These are phyloP conservation scores for Dactylonectria macrodidyma DNA, from an alignment of 2,329 filamentous ascomycete genomes.

Conservation along the genomic window DNA sequence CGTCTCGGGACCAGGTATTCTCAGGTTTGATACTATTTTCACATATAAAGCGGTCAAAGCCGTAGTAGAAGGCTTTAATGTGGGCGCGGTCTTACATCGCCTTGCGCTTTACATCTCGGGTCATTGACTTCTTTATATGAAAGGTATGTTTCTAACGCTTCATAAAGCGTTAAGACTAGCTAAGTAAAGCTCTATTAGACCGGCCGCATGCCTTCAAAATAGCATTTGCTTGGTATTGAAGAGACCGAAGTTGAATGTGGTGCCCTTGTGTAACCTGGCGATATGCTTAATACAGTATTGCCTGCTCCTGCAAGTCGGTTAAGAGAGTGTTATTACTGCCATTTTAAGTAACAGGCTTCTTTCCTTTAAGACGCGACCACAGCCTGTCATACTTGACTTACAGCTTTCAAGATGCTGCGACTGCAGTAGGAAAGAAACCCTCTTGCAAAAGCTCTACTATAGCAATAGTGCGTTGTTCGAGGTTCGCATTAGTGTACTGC, in stretches of 20 bases:
- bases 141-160: background rate
- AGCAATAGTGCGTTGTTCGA: too few species aligned
- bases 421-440: too few species aligned
- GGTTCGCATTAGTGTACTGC: too few species aligned
- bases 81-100: background rate
- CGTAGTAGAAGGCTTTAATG: background rate
- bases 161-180: background rate
- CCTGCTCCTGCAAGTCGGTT: background rate
- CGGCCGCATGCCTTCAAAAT: background rate
- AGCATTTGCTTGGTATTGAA: background rate
- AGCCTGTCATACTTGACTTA: background rate
- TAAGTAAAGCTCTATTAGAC: background rate
- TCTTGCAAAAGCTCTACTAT: too few species aligned
- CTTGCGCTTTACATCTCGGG: background rate
- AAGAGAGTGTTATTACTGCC: background rate
- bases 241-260: background rate
- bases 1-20: conserved; percentile 70
- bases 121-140: background rate
- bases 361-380: background rate
- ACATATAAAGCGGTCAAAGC: too few species aligned
- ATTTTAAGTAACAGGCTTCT: background rate
- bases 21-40: background rate
- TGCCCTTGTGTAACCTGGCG: background rate
- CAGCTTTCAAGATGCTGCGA: background rate
- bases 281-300: background rate